phyloP scores from a whole-genome alignment of 495 filamentous ascomycete genomes.

The Aspergillus leporis region DNA sequence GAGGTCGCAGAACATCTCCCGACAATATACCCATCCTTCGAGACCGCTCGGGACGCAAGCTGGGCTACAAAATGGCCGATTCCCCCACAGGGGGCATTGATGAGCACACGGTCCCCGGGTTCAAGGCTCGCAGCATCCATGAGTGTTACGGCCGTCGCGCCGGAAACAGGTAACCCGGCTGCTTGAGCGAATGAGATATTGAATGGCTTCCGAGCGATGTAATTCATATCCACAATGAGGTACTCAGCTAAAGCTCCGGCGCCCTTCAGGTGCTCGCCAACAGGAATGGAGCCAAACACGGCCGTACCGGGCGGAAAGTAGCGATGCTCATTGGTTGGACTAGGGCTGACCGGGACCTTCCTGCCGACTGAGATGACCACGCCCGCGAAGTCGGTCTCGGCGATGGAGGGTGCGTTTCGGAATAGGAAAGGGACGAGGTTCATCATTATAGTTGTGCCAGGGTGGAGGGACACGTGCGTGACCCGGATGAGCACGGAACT shows the following conservation, averaged over 20 bases:
- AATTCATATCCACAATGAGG: not conserved
- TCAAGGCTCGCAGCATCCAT: not conserved
- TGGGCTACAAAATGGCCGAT: slow-evolving; percentile 1
- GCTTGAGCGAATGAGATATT: slow-evolving; percentile 3
- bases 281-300: not conserved
- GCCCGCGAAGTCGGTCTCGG: slow-evolving; percentile 1
- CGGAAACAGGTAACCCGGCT: not conserved
- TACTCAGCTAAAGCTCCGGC: not conserved
- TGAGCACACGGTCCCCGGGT: not conserved
- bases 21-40: not conserved
- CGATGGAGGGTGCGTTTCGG: not conserved
- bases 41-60: not conserved
- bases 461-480: slow-evolving; percentile 1
- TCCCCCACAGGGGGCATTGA: slow-evolving; percentile 2
- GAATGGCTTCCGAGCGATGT: not conserved
- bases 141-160: slow-evolving; percentile 1
- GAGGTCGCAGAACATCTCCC: not conserved
- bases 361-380: not conserved
- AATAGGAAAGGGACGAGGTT: not conserved
- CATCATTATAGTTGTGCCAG: slow-evolving; percentile 5
- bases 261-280: not conserved
- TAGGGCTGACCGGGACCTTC: not conserved
- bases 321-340: not conserved
- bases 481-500: not conserved
- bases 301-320: not conserved